Evolutionary conservation across 2,329 filamentous ascomycete species (phyloP).

Genomic region (Penicillium sp.): DNA sequence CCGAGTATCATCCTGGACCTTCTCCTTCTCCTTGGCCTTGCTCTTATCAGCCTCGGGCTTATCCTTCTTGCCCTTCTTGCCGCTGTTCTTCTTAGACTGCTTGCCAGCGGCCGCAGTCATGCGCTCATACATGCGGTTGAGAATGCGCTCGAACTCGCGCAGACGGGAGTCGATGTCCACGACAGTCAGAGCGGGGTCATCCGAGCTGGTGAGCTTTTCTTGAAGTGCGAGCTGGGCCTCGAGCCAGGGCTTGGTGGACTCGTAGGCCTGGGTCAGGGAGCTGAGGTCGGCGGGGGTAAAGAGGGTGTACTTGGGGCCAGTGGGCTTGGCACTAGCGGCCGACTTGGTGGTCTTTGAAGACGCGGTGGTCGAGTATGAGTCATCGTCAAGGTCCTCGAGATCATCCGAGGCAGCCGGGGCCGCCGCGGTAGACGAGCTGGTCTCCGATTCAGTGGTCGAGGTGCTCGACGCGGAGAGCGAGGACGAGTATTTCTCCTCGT

Average conservation of each 20-base stretch:
- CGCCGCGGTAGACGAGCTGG: slow-evolving; percentile 48
- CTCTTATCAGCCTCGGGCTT: slow-evolving; percentile 25
- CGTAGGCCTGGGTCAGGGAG: slow-evolving; percentile 61
- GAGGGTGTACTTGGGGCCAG: slow-evolving; percentile 59
- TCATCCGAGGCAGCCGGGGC: slow-evolving; percentile 38
- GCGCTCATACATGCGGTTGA: slow-evolving; percentile 38
- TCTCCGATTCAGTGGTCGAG: slow-evolving; percentile 39
- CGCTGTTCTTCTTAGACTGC: slow-evolving; percentile 25
- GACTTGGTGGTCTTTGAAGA: slow-evolving; percentile 36
- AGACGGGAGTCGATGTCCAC: slow-evolving; percentile 70
- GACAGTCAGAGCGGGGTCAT: slow-evolving; percentile 71
- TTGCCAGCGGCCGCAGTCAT: slow-evolving; percentile 47
- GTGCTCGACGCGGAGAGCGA: slow-evolving; percentile 51
- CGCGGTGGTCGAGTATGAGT: slow-evolving; percentile 46
- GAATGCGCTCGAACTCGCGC: slow-evolving; percentile 62
- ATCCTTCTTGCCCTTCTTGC: slow-evolving; percentile 31
- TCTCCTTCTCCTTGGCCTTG: slow-evolving; percentile 25
- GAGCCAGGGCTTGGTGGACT: slow-evolving; percentile 70
- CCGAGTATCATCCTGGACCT: slow-evolving; percentile 25
- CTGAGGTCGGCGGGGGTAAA: slow-evolving; percentile 73
- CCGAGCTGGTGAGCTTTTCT: slow-evolving; percentile 64
- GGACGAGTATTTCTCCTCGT: slow-evolving; percentile 59
- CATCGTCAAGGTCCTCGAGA: slow-evolving; percentile 77
- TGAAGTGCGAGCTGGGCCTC: slow-evolving; percentile 69
- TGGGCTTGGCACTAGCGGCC: slow-evolving; percentile 35